Evolutionary conservation across 495 filamentous ascomycete genomes (phyloP), one percentile per base, ranked within the genome.

Genomic region (Penicillium angulare): DNA sequence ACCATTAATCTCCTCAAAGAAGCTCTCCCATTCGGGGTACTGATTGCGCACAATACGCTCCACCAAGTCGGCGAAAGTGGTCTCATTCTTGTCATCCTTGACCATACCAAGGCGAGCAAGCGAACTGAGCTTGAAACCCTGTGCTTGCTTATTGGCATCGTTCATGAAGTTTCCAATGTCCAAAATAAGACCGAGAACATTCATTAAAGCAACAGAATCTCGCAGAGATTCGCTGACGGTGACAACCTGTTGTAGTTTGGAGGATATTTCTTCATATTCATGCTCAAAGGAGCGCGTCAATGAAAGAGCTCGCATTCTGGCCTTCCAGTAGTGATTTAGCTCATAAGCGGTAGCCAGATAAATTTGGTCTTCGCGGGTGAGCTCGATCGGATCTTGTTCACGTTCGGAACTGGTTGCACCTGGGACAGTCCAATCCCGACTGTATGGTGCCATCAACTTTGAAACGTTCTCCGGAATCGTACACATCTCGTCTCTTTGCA

Each of bases 91-190:
- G 73, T 95, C 90, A 58, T 98, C 93, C 70, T 98, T 98, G 49
- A 97, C 89, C 89, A 97, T 98, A 22, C 87, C 93, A 26, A 98
- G 76, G 20, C 93, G 83, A 31, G 89, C 88, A n/a, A 98, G 85
- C 1, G 93, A 95, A 57, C 90, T 90, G 20, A 98, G 81, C 71
- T 98, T 98, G 85, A 98, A 98, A 40, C 93, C 93, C 53, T 86
- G 88, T 2, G 95, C 93, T 69, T 97, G 95, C 71, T 98, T 98
- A 68, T 96, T 97, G 40, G 91, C 85, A 60, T 97, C 93, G 73
- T 98, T 98, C 93, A 98, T 98, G 78, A 93, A 98, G 64, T 98
- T 98, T 63, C 93, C 93, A 61, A 98, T 95, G 70, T 96, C 90
- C 56, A 97, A 76, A 66, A 98, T 98, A 40, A 98, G 75, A 52